phyloP scores from a whole-genome alignment of 345 rosid species.

The Acer yangbiense region DNA sequence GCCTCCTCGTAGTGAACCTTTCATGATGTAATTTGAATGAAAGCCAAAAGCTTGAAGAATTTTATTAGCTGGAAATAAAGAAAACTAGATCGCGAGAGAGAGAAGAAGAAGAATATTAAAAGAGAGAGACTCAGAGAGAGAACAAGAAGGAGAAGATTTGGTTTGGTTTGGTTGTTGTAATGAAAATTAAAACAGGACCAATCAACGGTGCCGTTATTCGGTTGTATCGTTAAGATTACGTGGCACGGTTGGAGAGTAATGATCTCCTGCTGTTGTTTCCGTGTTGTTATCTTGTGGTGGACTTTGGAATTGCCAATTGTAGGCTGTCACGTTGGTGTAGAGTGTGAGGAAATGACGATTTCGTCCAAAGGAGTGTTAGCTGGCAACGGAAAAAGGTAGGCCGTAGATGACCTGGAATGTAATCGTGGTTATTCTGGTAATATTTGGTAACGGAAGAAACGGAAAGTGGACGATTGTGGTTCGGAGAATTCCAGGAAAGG shows the following conservation, averaged over 20 bases:
- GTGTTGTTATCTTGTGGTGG: not conserved
- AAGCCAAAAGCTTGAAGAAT: constrained; percentile 20
- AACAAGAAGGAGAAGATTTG: not conserved
- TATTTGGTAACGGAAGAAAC: not conserved
- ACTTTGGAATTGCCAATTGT: not conserved
- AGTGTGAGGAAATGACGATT: not conserved
- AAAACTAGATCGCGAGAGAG: not conserved
- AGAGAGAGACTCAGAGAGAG: not conserved
- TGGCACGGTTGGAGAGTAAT: not conserved
- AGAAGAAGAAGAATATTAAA: not conserved
- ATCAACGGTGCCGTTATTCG: not conserved
- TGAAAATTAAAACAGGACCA: not conserved
- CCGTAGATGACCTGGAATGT: not conserved
- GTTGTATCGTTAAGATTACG: not conserved
- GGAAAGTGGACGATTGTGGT: not conserved
- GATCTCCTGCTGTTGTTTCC: not conserved
- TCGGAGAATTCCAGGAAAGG: not conserved
- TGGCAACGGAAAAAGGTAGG: not conserved
- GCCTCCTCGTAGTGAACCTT: constrained; percentile 26
- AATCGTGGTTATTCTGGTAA: not conserved
- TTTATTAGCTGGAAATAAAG: not conserved
- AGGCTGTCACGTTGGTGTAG: not conserved
- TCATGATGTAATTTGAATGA: not conserved
- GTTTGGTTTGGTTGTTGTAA: not conserved
- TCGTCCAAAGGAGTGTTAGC: not conserved